These are phyloP conservation scores for Maudiozyma bulderi DNA, from an alignment of 805 yeast genomes.

Conservation along the genomic window DNA sequence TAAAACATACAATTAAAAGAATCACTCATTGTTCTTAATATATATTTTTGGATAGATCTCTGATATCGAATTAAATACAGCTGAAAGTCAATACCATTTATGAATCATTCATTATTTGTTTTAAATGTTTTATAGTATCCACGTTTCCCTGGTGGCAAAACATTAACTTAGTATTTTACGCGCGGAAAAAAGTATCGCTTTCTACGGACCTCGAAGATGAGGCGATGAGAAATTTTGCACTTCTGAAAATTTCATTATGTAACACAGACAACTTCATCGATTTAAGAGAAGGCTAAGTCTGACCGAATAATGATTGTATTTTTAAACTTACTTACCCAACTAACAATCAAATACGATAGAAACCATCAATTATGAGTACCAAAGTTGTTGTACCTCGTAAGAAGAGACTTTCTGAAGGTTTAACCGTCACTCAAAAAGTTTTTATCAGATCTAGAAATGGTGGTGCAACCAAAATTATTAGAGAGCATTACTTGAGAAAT, in stretches of 20 bases:
- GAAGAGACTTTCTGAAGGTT: slow-evolving; percentile 41
- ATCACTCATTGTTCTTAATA: no score
- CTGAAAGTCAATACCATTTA: no score
- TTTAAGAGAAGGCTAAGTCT: neutral
- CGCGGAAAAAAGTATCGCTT: neutral
- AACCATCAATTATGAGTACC: slow-evolving; percentile 7
- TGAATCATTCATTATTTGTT: no score
- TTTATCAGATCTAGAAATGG: slow-evolving; percentile 88
- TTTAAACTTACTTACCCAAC: neutral
- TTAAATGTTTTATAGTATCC: no score
- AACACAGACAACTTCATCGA: neutral
- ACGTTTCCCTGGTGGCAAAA: neutral
- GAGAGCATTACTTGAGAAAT: slow-evolving; percentile 86
- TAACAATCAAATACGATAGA: no score
- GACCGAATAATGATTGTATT: neutral
- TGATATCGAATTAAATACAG: no score
- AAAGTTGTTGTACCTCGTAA: slow-evolving; percentile 19
- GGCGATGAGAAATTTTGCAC: neutral
- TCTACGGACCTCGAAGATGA: neutral
- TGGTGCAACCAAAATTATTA: slow-evolving; percentile 73
- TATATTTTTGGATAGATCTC: no score
- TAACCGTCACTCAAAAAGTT: slow-evolving; percentile 74
- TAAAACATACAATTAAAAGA: no score
- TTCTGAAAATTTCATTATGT: neutral
- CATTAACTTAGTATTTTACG: neutral